These are phyloP conservation scores for Mycena crocata DNA, from an alignment of 768 basidiomycete species.

Conservation along the genomic window DNA sequence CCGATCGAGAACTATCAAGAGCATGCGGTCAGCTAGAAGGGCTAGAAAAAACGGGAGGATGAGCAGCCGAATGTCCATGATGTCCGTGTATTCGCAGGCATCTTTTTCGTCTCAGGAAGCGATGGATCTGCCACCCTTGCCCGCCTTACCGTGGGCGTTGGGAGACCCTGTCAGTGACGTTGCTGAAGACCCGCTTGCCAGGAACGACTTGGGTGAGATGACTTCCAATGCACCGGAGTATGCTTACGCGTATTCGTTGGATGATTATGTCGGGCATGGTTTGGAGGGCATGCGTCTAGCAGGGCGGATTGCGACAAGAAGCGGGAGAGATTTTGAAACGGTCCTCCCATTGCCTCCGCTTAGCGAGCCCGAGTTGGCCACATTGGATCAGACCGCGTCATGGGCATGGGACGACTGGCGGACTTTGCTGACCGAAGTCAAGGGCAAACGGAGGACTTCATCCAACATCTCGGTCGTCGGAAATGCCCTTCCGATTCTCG, in stretches of 20 bases:
- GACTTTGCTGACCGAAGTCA: slow-evolving; percentile 5
- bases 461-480: slow-evolving; percentile 30
- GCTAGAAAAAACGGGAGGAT: slow-evolving; percentile 2
- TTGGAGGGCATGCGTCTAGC: slow-evolving; percentile 10
- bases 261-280: slow-evolving; percentile 17
- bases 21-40: slow-evolving; percentile 12
- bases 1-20: slow-evolving; percentile 3
- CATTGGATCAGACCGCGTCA: neutral
- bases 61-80: slow-evolving; percentile 22
- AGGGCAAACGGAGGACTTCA: slow-evolving; percentile 17
- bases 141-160: slow-evolving; percentile 8
- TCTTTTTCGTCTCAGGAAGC: slow-evolving; percentile 23
- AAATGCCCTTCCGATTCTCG: neutral
- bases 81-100: slow-evolving; percentile 32
- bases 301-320: slow-evolving; percentile 2
- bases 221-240: slow-evolving; percentile 15
- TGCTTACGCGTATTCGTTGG: slow-evolving; percentile 19
- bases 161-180: neutral
- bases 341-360: neutral
- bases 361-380: no score
- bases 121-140: slow-evolving; percentile 17
- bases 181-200: slow-evolving; percentile 4
- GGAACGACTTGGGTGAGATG: slow-evolving; percentile 15
- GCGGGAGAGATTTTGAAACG: slow-evolving; percentile 16
- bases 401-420: slow-evolving; percentile 32